A percentile compares a stretch with the other conserved stretches of the same genome.
Conservation (phyloP, 2,329 filamentous ascomycete genomes). For the Pseudocercospora macadamiae region DNA sequence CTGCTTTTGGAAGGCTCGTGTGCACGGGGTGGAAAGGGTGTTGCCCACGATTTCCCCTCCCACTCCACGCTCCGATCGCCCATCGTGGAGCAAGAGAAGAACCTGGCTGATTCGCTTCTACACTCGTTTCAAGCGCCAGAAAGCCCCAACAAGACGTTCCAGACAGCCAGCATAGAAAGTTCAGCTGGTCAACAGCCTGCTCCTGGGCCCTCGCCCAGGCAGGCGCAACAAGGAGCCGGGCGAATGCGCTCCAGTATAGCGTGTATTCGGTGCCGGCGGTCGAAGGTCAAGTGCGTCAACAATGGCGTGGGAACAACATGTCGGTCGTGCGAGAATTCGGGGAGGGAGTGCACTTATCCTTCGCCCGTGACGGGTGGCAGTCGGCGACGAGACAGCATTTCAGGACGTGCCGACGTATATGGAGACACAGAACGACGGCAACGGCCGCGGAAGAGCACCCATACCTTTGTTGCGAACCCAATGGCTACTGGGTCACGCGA, state of each 20-base stretch:
- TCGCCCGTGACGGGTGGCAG: slow-evolving; percentile 48
- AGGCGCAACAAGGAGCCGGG: slow-evolving; percentile 32
- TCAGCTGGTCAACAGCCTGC: slow-evolving; percentile 23
- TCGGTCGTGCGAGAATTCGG: slow-evolving; percentile 71
- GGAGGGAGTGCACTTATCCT: slow-evolving; percentile 74
- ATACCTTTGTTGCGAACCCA: slow-evolving; percentile 38
- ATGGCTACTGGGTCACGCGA: slow-evolving; percentile 46
- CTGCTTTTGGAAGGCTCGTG: no score
- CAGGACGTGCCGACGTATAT: slow-evolving; percentile 26
- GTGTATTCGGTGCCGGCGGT: slow-evolving; percentile 73
- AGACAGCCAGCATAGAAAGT: slow-evolving; percentile 15
- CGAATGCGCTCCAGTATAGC: slow-evolving; percentile 78
- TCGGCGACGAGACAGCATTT: slow-evolving; percentile 34
- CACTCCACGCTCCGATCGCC: slow-evolving; percentile 12
- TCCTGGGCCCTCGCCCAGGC: slow-evolving; percentile 35
- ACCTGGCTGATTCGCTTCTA: slow-evolving; percentile 29
- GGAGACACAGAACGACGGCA: slow-evolving; percentile 37
- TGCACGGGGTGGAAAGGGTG: no score
- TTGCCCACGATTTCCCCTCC: neutral
- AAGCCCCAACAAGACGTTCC: slow-evolving; percentile 14
- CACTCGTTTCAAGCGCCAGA: slow-evolving; percentile 21
- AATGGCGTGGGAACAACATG: slow-evolving; percentile 71
- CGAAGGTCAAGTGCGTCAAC: slow-evolving; percentile 88
- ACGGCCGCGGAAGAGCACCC: slow-evolving; percentile 43
- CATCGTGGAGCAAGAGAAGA: slow-evolving; percentile 26